Percentiles rank a stretch among this genome's conserved stretches.
These are phyloP conservation scores for Ampelocalamus luodianensis DNA, from an alignment of 176 grass and related monocot genomes.

Conservation along the genomic window DNA sequence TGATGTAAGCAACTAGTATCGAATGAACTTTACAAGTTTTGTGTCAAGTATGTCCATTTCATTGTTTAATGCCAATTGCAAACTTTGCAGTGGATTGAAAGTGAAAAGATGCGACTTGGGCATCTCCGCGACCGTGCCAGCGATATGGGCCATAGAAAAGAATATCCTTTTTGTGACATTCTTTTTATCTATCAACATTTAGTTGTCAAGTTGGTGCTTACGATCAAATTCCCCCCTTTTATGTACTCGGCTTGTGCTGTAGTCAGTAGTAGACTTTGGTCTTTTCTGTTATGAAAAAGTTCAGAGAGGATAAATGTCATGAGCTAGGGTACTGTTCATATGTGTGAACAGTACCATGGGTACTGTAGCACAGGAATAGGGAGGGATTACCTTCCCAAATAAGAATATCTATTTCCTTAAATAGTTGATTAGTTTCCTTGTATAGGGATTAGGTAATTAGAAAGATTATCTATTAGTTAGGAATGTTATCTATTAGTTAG, in stretches of 20 bases:
- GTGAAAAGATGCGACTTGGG: slow-evolving; percentile 83
- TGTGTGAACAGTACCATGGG: too few relatives aligned
- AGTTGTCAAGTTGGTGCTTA: not conserved
- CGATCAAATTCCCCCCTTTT: not conserved
- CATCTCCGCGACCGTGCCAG: slow-evolving; percentile 99
- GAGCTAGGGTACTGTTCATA: too few relatives aligned
- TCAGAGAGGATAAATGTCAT: not conserved
- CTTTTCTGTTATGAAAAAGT: slow-evolving; percentile 9
- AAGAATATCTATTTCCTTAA: too few relatives aligned
- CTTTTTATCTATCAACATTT: slow-evolving; percentile 19
- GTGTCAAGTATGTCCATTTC: slow-evolving; percentile 22
- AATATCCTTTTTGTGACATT: slow-evolving; percentile 81
- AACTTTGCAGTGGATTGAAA: slow-evolving; percentile 89
- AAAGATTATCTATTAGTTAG: too few relatives aligned
- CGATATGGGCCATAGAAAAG: slow-evolving; percentile 96
- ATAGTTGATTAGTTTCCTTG: too few relatives aligned
- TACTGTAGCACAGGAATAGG: too few relatives aligned
- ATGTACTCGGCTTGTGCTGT: not conserved
- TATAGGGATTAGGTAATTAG: too few relatives aligned
- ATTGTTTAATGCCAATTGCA: slow-evolving; percentile 31
- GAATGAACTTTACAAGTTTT: slow-evolving; percentile 20
- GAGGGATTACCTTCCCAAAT: too few relatives aligned
- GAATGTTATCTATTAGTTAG: too few relatives aligned
- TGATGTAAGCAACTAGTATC: slow-evolving; percentile 70
- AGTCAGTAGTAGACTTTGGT: not conserved